phyloP scores from a whole-genome alignment of 495 filamentous ascomycete species.

The Aspergillus ellipticus region DNA sequence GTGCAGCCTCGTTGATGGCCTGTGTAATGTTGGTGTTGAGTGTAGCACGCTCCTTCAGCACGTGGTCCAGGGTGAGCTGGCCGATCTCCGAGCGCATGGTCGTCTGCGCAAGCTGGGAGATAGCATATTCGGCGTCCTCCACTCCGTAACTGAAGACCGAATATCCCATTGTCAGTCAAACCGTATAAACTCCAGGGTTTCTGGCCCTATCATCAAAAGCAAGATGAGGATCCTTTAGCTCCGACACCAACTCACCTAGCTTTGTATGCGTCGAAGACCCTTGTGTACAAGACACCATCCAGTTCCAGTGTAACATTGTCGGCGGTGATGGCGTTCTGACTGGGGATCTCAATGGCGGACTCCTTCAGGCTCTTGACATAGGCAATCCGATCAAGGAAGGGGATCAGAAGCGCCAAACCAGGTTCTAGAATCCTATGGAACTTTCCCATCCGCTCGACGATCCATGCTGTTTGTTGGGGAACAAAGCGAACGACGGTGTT shows the following conservation, averaged over 20 bases:
- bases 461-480: slow-evolving; percentile 98
- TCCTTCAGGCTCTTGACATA: slow-evolving; percentile 98
- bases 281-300: slow-evolving; percentile 90
- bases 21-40: slow-evolving; percentile 97
- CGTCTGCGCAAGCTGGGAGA: slow-evolving; percentile 95
- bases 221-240: not conserved
- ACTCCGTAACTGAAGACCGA: slow-evolving; percentile 74
- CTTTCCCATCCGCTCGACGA: slow-evolving; percentile 98
- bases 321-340: slow-evolving; percentile 93
- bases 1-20: slow-evolving; percentile 96
- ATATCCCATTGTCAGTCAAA: slow-evolving; percentile 8
- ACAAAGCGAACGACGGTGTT: slow-evolving; percentile 97
- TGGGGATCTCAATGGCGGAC: slow-evolving; percentile 90
- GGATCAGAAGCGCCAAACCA: slow-evolving; percentile 82
- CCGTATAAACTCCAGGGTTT: not conserved
- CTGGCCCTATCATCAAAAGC: slow-evolving; percentile 14
- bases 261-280: slow-evolving; percentile 96
- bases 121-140: slow-evolving; percentile 98
- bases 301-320: slow-evolving; percentile 97
- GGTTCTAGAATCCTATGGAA: slow-evolving; percentile 90
- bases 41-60: slow-evolving; percentile 90
- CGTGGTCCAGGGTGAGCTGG: slow-evolving; percentile 92
- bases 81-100: slow-evolving; percentile 99
- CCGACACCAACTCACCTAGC: slow-evolving; percentile 58
- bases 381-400: slow-evolving; percentile 91